phyloP scores from a whole-genome alignment of 306 rosid genomes.

The Acacia acuminata region DNA sequence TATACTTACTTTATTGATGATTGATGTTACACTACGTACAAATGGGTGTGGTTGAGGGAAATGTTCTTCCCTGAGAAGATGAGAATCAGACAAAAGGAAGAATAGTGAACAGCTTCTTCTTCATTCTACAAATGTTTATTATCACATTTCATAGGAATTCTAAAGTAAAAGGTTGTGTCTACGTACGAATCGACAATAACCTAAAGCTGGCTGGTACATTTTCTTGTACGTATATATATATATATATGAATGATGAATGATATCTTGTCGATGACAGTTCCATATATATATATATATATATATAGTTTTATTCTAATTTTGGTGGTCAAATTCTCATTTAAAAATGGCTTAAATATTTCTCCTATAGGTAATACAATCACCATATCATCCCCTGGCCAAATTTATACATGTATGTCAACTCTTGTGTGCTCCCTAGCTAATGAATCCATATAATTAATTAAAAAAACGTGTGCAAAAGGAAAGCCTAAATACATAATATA shows the following conservation, averaged over 20 bases:
- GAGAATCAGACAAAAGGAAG: neutral
- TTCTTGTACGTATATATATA: constrained; percentile 7
- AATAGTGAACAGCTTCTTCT: neutral
- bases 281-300: neutral
- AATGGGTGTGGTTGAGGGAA: neutral
- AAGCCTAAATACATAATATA: no score
- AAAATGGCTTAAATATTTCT: neutral
- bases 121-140: neutral
- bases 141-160: neutral
- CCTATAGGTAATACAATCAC: neutral
- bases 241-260: neutral
- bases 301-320: constrained; percentile 1
- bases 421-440: constrained; percentile 32
- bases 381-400: neutral
- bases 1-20: no score
- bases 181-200: neutral
- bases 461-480: no score
- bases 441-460: no score
- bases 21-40: no score
- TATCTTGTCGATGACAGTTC: constrained; percentile 33
- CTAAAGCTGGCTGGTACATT: neutral
- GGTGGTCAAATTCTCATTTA: constrained; percentile 30
- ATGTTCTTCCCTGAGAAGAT: neutral
- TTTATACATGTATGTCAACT: constrained; percentile 35
- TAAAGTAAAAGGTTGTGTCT: neutral